These are phyloP conservation scores for Neohortaea acidophila DNA, from an alignment of 495 filamentous ascomycete genomes.

Conservation along the genomic window DNA sequence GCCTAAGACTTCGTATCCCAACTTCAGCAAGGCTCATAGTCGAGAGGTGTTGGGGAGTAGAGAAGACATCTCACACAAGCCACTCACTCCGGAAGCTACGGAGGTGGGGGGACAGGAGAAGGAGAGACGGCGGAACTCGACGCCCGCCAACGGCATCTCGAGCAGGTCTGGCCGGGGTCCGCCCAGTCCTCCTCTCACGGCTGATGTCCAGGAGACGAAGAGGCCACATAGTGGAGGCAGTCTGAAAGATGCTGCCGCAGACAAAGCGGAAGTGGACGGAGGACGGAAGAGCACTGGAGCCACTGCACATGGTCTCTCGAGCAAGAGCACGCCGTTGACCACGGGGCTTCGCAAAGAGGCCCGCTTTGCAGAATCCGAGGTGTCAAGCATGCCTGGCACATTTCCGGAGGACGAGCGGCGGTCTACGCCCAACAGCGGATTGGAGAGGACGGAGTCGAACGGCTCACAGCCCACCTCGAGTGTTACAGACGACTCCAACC, in stretches of 20 bases:
- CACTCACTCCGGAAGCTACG: conserved; percentile 65
- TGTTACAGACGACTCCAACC: conserved; percentile 21
- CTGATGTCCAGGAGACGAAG: conserved; percentile 35
- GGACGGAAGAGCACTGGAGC: conserved; percentile 26
- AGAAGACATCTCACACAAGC: conserved; percentile 39
- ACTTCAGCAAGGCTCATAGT: conserved; percentile 78
- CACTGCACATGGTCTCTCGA: conserved; percentile 9
- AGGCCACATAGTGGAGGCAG: conserved; percentile 33
- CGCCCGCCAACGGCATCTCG: conserved; percentile 10
- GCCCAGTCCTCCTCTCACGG: conserved; percentile 50
- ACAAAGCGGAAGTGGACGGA: conserved; percentile 30
- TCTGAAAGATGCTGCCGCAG: conserved; percentile 24
- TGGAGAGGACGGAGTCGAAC: conserved; percentile 11
- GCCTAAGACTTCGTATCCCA: conserved; percentile 59
- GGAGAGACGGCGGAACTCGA: conserved; percentile 7
- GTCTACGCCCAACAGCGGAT: conserved; percentile 17
- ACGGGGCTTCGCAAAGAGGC: conserved; percentile 21
- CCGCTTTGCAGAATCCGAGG: conserved; percentile 10
- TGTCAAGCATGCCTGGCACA: conserved; percentile 16
- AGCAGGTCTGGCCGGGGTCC: conserved; percentile 27
- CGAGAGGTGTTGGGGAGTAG: conserved; percentile 58
- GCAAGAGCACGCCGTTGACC: conserved; percentile 17
- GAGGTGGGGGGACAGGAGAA: conserved; percentile 44
- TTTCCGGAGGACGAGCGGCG: conserved; percentile 13
- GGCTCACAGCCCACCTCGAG: conserved; percentile 9